Conservation (phyloP, 2,329 filamentous ascomycete species). For the Sporothrix curviconia region DNA sequence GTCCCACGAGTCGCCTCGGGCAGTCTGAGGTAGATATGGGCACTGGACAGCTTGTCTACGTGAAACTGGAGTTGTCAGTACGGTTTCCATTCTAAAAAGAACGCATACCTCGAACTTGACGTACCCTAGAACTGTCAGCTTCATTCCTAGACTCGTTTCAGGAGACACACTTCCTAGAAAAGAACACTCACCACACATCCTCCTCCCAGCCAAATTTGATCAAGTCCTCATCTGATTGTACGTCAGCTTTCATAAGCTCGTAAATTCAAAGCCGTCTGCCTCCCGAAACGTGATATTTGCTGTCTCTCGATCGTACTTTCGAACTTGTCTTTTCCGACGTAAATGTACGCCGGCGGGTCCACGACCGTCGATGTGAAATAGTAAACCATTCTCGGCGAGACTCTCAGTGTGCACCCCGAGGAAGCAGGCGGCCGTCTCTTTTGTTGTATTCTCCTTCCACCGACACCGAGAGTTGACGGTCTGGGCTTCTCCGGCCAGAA, state of each 20-base stretch:
- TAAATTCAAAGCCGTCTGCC: not conserved
- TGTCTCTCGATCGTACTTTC: constrained; percentile 62
- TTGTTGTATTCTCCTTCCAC: too few relatives aligned
- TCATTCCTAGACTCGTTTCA: not conserved
- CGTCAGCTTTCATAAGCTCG: not conserved
- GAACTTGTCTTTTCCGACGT: constrained; percentile 98
- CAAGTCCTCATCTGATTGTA: constrained; percentile 83
- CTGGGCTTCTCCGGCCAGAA: not conserved
- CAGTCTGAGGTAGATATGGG: constrained; percentile 90
- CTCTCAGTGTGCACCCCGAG: not conserved
- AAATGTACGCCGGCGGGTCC: constrained; percentile 76
- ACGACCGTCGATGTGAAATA: constrained; percentile 89
- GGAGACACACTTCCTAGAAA: constrained; percentile 18
- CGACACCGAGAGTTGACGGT: too few relatives aligned
- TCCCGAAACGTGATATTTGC: too few relatives aligned
- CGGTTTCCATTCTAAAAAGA: too few relatives aligned
- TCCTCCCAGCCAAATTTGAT: constrained; percentile 93
- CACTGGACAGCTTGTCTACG: constrained; percentile 92
- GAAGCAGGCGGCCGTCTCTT: not conserved
- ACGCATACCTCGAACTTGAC: too few relatives aligned
- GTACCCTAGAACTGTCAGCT: too few relatives aligned
- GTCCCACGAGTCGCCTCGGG: constrained; percentile 75
- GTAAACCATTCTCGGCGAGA: constrained; percentile 66
- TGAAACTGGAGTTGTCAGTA: constrained; percentile 62
- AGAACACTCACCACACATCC: constrained; percentile 73